These are phyloP conservation scores for Eutypella sp. DNA, from an alignment of 2,329 filamentous ascomycete species.

Conservation along the genomic window DNA sequence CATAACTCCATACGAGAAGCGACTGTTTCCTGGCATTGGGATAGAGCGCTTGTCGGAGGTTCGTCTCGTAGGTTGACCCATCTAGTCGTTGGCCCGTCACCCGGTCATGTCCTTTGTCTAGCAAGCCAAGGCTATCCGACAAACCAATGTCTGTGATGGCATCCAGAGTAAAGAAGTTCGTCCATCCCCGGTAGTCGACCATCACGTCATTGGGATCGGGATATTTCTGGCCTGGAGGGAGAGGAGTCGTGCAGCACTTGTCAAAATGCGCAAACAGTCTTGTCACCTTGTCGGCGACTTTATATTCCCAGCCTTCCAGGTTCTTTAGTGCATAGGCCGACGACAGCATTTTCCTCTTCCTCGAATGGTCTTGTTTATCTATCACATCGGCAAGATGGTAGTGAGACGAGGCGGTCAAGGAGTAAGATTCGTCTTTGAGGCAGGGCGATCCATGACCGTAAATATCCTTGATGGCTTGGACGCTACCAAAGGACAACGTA, in stretches of 20 bases:
- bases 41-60: constrained; percentile 47
- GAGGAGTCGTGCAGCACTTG: constrained; percentile 32
- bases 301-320: constrained; percentile 49
- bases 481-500: constrained; percentile 35
- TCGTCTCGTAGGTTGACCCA: constrained; percentile 39
- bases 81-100: constrained; percentile 38
- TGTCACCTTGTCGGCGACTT: constrained; percentile 46
- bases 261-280: constrained; percentile 41
- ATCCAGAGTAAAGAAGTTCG: constrained; percentile 53
- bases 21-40: constrained; percentile 46
- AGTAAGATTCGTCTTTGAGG: constrained; percentile 45
- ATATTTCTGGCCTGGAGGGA: constrained; percentile 20
- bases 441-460: constrained; percentile 47
- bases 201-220: constrained; percentile 34
- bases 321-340: constrained; percentile 49
- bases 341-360: constrained; percentile 46
- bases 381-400: constrained; percentile 48
- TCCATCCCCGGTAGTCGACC: constrained; percentile 46
- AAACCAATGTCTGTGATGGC: constrained; percentile 53
- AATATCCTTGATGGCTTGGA: constrained; percentile 44
- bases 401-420: constrained; percentile 40
- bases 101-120: constrained; percentile 43
- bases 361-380: constrained; percentile 45
- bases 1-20: constrained; percentile 44
- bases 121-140: constrained; percentile 44